Percentiles rank a stretch among this genome's conserved stretches.
phyloP scores from a whole-genome alignment of 2,329 filamentous ascomycete genomes.

The Colletotrichum sojae region DNA sequence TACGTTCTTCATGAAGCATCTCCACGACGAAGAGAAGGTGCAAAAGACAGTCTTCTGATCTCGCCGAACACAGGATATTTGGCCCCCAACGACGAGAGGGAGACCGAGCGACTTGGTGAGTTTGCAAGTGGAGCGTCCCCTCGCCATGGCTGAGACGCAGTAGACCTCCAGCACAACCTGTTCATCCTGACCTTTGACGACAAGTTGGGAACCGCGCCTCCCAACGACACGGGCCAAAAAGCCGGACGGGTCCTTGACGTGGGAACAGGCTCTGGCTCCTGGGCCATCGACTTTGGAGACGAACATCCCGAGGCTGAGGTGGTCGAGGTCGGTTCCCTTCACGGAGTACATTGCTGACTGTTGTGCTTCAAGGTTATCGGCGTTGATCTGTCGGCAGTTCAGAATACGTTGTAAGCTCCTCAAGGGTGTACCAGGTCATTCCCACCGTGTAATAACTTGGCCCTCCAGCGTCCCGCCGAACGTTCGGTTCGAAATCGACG shows the following conservation, averaged over 20 bases:
- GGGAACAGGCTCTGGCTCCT: constrained; percentile 50
- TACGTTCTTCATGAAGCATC: not conserved
- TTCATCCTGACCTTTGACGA: constrained; percentile 45
- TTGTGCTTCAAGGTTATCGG: constrained; percentile 48
- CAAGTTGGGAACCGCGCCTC: constrained; percentile 42
- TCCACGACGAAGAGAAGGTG: not conserved
- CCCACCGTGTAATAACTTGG: not conserved
- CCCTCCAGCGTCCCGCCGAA: constrained; percentile 63
- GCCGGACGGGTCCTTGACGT: constrained; percentile 47
- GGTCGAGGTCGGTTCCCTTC: rapidly evolving
- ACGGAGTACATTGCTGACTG: rapidly evolving
- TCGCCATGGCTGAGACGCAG: not conserved
- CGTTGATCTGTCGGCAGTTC: constrained; percentile 58
- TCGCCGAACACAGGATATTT: not conserved
- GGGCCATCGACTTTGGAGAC: constrained; percentile 52
- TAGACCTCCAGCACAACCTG: constrained; percentile 48
- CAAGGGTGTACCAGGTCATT: constrained; percentile 63
- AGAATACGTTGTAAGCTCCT: constrained; percentile 49
- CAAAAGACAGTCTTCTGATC: too few species aligned
- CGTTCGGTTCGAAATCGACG: constrained; percentile 60
- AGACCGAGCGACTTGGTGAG: constrained; percentile 47
- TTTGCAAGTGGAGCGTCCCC: not conserved
- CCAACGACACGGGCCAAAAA: constrained; percentile 35
- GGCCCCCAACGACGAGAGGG: constrained; percentile 40
- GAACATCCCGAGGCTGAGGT: constrained; percentile 49